Evolutionary conservation across 2,329 filamentous ascomycete genomes (phyloP).

Genomic region (Hypomyces rosellus): DNA sequence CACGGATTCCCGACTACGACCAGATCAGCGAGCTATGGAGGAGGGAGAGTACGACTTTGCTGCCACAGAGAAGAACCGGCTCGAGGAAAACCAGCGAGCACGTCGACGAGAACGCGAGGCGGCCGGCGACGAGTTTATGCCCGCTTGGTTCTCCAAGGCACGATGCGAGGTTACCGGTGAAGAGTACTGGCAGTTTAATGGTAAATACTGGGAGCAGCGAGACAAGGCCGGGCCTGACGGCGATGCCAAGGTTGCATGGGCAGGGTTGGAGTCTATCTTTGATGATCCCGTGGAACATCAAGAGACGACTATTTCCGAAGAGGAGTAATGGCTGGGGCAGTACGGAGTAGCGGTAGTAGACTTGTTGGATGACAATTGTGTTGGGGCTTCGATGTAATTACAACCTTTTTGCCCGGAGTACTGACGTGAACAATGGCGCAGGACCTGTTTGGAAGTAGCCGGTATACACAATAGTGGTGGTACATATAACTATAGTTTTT

Average conservation of each 20-base stretch:
- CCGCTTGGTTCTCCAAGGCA: slow-evolving; percentile 76
- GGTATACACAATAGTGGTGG: slow-evolving; percentile 8
- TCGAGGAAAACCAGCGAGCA: slow-evolving; percentile 86
- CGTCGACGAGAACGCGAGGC: slow-evolving; percentile 67
- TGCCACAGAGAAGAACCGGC: slow-evolving; percentile 85
- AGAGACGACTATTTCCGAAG: no score
- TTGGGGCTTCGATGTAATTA: no score
- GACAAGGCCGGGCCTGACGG: slow-evolving; percentile 57
- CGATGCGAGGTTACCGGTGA: slow-evolving; percentile 77
- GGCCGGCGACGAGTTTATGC: slow-evolving; percentile 71
- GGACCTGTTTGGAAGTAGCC: neutral
- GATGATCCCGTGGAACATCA: slow-evolving; percentile 19
- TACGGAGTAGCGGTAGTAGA: neutral
- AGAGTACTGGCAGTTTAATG: slow-evolving; percentile 83
- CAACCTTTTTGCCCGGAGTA: no score
- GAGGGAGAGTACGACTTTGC: slow-evolving; percentile 95
- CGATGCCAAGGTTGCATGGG: slow-evolving; percentile 54
- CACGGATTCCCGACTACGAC: slow-evolving; percentile 86
- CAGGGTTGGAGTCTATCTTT: slow-evolving; percentile 71
- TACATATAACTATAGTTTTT: neutral
- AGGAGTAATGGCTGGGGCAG: neutral
- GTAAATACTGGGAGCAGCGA: slow-evolving; percentile 78
- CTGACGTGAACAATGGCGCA: neutral
- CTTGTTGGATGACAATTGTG: neutral
- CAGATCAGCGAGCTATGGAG: slow-evolving; percentile 97